Evolutionary conservation across 2,329 filamentous ascomycete genomes (phyloP).

Genomic region (Gliomastix tumulicola): DNA sequence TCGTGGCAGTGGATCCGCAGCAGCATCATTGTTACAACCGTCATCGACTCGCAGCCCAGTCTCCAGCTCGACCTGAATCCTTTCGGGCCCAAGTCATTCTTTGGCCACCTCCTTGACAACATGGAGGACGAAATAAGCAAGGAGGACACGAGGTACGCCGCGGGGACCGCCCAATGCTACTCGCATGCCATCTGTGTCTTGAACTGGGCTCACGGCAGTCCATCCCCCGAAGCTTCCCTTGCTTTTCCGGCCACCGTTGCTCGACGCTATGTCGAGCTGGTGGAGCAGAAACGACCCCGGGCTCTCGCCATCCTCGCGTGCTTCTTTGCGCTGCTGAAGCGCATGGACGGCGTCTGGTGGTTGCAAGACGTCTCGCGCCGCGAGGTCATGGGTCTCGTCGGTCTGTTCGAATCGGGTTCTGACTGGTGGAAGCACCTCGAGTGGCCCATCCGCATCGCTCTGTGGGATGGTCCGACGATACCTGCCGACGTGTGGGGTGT

Average conservation of each 20-base stretch:
- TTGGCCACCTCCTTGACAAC: conserved; percentile 51
- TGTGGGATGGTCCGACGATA: conserved; percentile 47
- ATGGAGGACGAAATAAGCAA: conserved; percentile 47
- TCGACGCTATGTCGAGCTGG: conserved; percentile 51
- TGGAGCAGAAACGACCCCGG: conserved; percentile 52
- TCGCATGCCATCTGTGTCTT: conserved; percentile 58
- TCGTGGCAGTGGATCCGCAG: conserved; percentile 58
- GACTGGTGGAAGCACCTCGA: conserved; percentile 56
- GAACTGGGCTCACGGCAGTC: conserved; percentile 59
- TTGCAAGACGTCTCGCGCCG: conserved; percentile 57
- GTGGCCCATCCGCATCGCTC: conserved; percentile 52
- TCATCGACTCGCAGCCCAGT: conserved; percentile 57
- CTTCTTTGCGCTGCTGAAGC: conserved; percentile 60
- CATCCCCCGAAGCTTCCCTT: conserved; percentile 50
- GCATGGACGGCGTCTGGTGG: conserved; percentile 62
- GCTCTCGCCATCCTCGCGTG: conserved; percentile 58
- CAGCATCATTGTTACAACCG: conserved; percentile 49
- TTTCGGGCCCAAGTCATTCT: conserved; percentile 45
- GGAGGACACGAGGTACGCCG: conserved; percentile 19
- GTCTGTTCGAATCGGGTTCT: conserved; percentile 50
- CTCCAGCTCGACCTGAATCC: conserved; percentile 53
- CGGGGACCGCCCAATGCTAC: conserved; percentile 43
- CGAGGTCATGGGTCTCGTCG: conserved; percentile 58
- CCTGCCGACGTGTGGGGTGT: conserved; percentile 51
- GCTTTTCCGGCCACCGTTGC: conserved; percentile 60